Percentiles rank a stretch among this genome's conserved stretches.
These are phyloP conservation scores for Sporormia fimetaria DNA, from an alignment of 495 filamentous ascomycete genomes.

Conservation along the genomic window DNA sequence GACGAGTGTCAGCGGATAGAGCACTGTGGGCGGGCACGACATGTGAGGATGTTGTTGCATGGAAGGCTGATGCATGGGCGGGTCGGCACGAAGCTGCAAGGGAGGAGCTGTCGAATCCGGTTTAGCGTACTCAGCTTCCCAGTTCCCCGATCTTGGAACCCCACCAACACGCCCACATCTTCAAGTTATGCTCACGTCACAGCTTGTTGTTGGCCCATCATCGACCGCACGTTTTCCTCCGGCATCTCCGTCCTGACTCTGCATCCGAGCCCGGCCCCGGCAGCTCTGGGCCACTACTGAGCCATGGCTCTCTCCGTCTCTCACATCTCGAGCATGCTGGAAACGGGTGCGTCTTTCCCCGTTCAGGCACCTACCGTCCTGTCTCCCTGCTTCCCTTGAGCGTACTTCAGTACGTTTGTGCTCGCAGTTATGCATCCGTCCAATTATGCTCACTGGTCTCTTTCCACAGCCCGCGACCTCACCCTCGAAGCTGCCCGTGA, in stretches of 20 bases:
- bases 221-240: constrained; percentile 1
- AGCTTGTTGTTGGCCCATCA: constrained; percentile 2
- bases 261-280: constrained; percentile 1
- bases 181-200: background rate
- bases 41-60: background rate
- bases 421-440: constrained; percentile 16
- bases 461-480: constrained; percentile 68
- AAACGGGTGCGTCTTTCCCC: constrained; percentile 55
- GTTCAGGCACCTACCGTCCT: constrained; percentile 3
- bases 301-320: constrained; percentile 95
- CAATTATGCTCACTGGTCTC: constrained; percentile 17
- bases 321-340: constrained; percentile 80
- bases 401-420: background rate
- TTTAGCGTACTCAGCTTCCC: too few relatives aligned
- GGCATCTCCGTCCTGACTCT: constrained; percentile 1
- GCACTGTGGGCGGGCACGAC: constrained; percentile 33
- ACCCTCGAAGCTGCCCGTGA: constrained; percentile 82
- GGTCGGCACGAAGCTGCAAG: background rate
- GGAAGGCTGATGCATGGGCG: background rate
- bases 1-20: constrained; percentile 42
- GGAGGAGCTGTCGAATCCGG: too few relatives aligned
- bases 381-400: background rate
- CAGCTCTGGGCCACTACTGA: background rate
- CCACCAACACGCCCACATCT: background rate
- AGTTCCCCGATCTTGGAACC: constrained; percentile 3